Percentiles rank a stretch among this genome's conserved stretches.
Evolutionary conservation across 1,284 basidiomycete genomes (phyloP).

Genomic region (Microbotryum scabiosae): DNA sequence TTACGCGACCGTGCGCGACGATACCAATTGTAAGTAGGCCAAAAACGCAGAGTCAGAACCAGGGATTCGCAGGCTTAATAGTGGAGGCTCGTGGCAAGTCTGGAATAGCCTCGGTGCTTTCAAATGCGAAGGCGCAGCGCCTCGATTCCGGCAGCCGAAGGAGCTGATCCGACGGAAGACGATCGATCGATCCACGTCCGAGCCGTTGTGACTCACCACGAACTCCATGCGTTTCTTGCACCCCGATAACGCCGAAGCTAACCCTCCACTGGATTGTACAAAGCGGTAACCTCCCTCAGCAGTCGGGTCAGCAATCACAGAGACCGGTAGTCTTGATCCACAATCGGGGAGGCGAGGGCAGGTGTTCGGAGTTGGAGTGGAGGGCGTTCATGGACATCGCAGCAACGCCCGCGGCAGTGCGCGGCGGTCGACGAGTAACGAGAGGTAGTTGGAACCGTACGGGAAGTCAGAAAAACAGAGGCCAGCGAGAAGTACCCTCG

Average conservation of each 20-base stretch:
- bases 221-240: slow-evolving; percentile 95
- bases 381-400: neutral
- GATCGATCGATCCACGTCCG: too few species aligned
- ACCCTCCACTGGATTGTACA: slow-evolving; percentile 82
- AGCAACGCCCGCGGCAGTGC: neutral
- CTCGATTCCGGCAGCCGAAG: too few species aligned
- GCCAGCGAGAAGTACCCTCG: neutral
- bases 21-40: too few species aligned
- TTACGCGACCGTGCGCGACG: too few species aligned
- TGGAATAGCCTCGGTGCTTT: too few species aligned
- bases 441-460: neutral
- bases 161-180: too few species aligned
- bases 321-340: slow-evolving; percentile 1
- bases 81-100: too few species aligned
- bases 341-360: neutral
- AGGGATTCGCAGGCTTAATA: too few species aligned
- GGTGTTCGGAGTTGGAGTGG: neutral
- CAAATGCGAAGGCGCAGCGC: too few species aligned
- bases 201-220: slow-evolving; percentile 43
- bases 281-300: slow-evolving; percentile 55
- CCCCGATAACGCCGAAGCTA: slow-evolving; percentile 86
- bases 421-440: neutral
- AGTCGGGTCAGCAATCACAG: slow-evolving; percentile 16
- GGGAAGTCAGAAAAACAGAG: neutral
- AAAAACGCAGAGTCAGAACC: too few species aligned